Evolutionary conservation across 805 yeast species (phyloP).

Genomic region (Starmerella lactis-condensi): DNA sequence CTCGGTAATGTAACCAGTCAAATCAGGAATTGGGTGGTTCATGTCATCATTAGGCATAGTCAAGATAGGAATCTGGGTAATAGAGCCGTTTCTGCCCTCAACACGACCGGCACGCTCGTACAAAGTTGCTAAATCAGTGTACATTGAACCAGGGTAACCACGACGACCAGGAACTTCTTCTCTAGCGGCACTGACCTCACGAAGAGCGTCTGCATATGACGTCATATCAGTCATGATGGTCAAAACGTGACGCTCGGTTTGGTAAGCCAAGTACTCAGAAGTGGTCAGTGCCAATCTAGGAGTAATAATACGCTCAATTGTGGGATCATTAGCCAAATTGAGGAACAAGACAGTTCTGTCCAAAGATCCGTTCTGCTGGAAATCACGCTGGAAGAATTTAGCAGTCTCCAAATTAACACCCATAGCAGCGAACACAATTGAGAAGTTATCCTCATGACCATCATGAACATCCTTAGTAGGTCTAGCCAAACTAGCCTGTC

Average conservation of each 20-base stretch:
- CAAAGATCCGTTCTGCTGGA: slow-evolving; percentile 95
- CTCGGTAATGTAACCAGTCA: slow-evolving; percentile 98
- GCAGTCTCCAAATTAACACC: slow-evolving; percentile 98
- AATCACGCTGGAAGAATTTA: slow-evolving; percentile 95
- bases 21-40: slow-evolving; percentile 99
- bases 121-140: slow-evolving; percentile 96
- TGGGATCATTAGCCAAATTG: slow-evolving; percentile 97
- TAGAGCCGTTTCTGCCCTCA: slow-evolving; percentile 98
- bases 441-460: slow-evolving; percentile 98
- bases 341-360: slow-evolving; percentile 95
- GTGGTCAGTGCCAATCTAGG: slow-evolving; percentile 98
- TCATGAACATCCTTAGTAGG: slow-evolving; percentile 99
- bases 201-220: slow-evolving; percentile 97
- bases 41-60: slow-evolving; percentile 99
- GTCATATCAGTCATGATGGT: slow-evolving; percentile 98
- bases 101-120: slow-evolving; percentile 99
- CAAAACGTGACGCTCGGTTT: slow-evolving; percentile 96
- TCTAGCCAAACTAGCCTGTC: slow-evolving; percentile 98
- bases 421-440: slow-evolving; percentile 98
- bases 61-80: slow-evolving; percentile 95
- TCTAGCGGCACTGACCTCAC: slow-evolving; percentile 99
- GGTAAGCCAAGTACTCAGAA: slow-evolving; percentile 96
- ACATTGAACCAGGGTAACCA: slow-evolving; percentile 99
- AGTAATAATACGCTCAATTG: slow-evolving; percentile 97
- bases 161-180: slow-evolving; percentile 99